These are phyloP conservation scores for Cladophialophora psammophila DNA, from an alignment of 2,329 filamentous ascomycete species.

Conservation along the genomic window DNA sequence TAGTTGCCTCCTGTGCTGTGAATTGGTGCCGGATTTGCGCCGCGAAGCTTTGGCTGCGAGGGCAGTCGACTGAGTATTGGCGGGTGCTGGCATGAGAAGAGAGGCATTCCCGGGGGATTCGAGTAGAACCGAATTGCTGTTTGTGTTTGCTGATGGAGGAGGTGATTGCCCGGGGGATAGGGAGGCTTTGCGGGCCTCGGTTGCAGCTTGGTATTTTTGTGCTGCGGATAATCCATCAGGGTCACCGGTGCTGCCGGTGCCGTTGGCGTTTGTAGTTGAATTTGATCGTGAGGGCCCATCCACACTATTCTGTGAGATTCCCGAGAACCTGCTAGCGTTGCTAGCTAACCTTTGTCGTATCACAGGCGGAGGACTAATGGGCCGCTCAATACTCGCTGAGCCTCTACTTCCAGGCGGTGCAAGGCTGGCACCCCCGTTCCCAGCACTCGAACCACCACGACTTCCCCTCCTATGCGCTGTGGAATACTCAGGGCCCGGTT, in stretches of 20 bases:
- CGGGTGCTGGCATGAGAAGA: constrained; percentile 32
- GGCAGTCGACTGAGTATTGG: constrained; percentile 29
- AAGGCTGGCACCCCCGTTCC: constrained; percentile 7
- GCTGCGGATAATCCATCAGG: constrained; percentile 23
- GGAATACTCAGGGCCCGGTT: background rate
- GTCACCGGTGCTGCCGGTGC: background rate
- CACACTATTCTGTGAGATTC: constrained; percentile 4
- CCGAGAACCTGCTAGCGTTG: constrained; percentile 32
- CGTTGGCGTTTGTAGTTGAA: constrained; percentile 18
- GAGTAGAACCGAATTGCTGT: constrained; percentile 28
- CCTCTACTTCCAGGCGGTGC: constrained; percentile 2
- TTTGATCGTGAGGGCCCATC: constrained; percentile 26
- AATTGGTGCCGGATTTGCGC: constrained; percentile 25
- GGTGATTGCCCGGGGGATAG: constrained; percentile 29
- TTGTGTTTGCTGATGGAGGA: background rate
- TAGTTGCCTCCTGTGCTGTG: constrained; percentile 26
- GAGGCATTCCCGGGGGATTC: constrained; percentile 30
- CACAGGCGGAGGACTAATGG: constrained; percentile 27
- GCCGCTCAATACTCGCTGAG: constrained; percentile 8
- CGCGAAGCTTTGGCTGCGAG: constrained; percentile 21
- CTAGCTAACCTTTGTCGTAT: constrained; percentile 34
- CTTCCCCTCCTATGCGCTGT: constrained; percentile 19
- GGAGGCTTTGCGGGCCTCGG: constrained; percentile 33
- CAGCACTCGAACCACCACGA: constrained; percentile 4
- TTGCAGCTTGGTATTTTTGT: constrained; percentile 36